A percentile compares a stretch with the other conserved stretches of the same genome.
phyloP scores from a whole-genome alignment of 108 stramenopile species.

The Nitzschia putrida region DNA sequence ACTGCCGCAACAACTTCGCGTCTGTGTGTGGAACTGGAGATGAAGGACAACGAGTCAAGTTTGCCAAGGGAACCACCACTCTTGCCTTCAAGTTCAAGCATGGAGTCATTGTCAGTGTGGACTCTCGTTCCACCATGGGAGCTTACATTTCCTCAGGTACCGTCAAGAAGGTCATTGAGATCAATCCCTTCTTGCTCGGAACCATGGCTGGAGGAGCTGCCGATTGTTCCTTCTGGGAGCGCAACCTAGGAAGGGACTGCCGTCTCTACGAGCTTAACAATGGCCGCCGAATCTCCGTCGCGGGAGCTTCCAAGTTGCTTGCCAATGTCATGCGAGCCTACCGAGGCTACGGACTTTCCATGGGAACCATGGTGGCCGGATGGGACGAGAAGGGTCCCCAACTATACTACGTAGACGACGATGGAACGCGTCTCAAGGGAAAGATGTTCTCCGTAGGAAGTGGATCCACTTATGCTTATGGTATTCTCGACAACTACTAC shows the following conservation, averaged over 20 bases:
- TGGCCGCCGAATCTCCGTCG: conserved; percentile 96
- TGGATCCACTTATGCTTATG: conserved; percentile 99
- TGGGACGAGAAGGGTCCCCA: conserved; percentile 99
- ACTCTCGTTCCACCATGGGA: conserved; percentile 98
- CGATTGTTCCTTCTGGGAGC: conserved; percentile 99
- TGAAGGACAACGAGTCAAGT: conserved; percentile 78
- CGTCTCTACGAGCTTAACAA: conserved; percentile 96
- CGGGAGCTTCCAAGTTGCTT: conserved; percentile 95
- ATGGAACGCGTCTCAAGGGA: conserved; percentile 96
- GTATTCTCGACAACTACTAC: conserved; percentile 96
- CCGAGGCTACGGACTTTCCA: conserved; percentile 97
- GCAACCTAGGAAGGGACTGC: conserved; percentile 96
- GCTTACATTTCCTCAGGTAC: conserved; percentile 96
- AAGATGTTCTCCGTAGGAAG: conserved; percentile 97
- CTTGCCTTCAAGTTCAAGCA: conserved; percentile 98
- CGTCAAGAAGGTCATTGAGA: conserved; percentile 99
- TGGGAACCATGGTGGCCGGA: conserved; percentile 99
- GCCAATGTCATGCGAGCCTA: conserved; percentile 97
- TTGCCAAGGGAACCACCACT: conserved; percentile 99
- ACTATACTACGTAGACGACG: conserved; percentile 99
- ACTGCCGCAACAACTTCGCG: conserved; percentile 86
- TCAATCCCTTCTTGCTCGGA: conserved; percentile 98
- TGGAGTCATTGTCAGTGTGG: conserved; percentile 94
- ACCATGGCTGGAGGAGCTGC: conserved; percentile 99
- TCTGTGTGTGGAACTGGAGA: conserved; percentile 85